These are phyloP conservation scores for Remersonia thermophila DNA, from an alignment of 2,329 filamentous ascomycete species.

Conservation along the genomic window DNA sequence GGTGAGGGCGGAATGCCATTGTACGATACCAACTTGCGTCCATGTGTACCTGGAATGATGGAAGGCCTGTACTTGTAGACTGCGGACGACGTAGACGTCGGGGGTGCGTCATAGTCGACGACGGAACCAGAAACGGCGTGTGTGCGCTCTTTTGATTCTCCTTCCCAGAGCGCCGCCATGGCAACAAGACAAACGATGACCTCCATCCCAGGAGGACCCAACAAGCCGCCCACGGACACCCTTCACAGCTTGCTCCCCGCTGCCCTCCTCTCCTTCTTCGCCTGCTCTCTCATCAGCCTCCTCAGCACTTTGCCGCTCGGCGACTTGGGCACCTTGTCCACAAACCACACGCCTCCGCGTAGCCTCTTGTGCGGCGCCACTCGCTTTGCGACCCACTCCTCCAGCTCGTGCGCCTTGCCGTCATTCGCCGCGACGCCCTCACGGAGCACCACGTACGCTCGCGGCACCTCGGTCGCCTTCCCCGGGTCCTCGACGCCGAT, in stretches of 20 bases:
- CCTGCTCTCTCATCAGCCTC: constrained; percentile 29
- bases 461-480: constrained; percentile 55
- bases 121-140: too few species aligned
- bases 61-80: not conserved
- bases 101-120: too few species aligned
- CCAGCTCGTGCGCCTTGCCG: constrained; percentile 28
- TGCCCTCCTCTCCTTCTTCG: constrained; percentile 26
- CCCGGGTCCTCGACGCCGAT: constrained; percentile 47
- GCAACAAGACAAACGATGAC: too few species aligned
- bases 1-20: too few species aligned
- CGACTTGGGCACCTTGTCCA: constrained; percentile 61
- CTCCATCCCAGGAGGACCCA: too few species aligned
- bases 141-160: too few species aligned
- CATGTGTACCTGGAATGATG: not conserved
- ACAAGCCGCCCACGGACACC: too few species aligned
- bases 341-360: constrained; percentile 57
- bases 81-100: too few species aligned
- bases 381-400: constrained; percentile 24
- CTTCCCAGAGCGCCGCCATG: too few species aligned
- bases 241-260: constrained; percentile 28
- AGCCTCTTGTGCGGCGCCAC: constrained; percentile 49
- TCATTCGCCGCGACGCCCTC: constrained; percentile 24
- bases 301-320: constrained; percentile 40
- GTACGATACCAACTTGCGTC: too few species aligned
- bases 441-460: constrained; percentile 48